A percentile compares a stretch with the other conserved stretches of the same genome.
Conservation (phyloP, 768 basidiomycete genomes). For the Leucocoprinus leucothites region DNA sequence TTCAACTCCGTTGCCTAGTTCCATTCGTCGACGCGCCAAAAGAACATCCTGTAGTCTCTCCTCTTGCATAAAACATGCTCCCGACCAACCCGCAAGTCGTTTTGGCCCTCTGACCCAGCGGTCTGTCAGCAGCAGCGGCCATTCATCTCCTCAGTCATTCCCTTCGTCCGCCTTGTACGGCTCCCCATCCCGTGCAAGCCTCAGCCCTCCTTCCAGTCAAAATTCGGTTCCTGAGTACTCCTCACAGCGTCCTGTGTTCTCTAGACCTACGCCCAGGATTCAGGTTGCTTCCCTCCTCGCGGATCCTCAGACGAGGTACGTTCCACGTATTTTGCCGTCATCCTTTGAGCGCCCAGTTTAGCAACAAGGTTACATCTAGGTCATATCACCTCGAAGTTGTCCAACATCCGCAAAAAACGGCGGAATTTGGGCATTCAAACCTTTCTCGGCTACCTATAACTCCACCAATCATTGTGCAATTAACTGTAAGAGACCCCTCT, state of each 20-base stretch:
- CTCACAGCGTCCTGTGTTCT: slow-evolving; percentile 27
- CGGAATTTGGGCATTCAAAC: slow-evolving; percentile 73
- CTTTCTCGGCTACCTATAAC: slow-evolving; percentile 81
- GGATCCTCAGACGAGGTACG: slow-evolving; percentile 52
- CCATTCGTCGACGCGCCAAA: slow-evolving; percentile 22
- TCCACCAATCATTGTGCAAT: slow-evolving; percentile 79
- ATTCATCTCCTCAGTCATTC: slow-evolving; percentile 12
- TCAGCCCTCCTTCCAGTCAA: slow-evolving; percentile 12
- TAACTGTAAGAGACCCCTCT: slow-evolving; percentile 68
- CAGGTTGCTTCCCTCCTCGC: slow-evolving; percentile 58
- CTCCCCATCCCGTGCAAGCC: slow-evolving; percentile 8
- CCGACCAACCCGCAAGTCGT: not conserved
- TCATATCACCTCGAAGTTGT: slow-evolving; percentile 81
- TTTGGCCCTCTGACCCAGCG: slow-evolving; percentile 4
- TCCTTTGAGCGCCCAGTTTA: not conserved
- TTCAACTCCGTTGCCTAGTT: slow-evolving; percentile 22
- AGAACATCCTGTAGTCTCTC: slow-evolving; percentile 15
- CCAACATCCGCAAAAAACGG: slow-evolving; percentile 79
- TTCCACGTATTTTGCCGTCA: slow-evolving; percentile 4
- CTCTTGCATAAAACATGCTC: slow-evolving; percentile 21
- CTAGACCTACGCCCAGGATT: slow-evolving; percentile 47
- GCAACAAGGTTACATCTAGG: slow-evolving; percentile 27
- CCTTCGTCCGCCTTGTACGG: slow-evolving; percentile 10
- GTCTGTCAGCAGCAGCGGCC: slow-evolving; percentile 13
- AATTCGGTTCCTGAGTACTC: slow-evolving; percentile 12